A percentile compares a stretch with the other conserved stretches of the same genome.
These are phyloP conservation scores for Mortierella sp. DNA, from an alignment of 371 early-diverging fungal species.

Conservation along the genomic window DNA sequence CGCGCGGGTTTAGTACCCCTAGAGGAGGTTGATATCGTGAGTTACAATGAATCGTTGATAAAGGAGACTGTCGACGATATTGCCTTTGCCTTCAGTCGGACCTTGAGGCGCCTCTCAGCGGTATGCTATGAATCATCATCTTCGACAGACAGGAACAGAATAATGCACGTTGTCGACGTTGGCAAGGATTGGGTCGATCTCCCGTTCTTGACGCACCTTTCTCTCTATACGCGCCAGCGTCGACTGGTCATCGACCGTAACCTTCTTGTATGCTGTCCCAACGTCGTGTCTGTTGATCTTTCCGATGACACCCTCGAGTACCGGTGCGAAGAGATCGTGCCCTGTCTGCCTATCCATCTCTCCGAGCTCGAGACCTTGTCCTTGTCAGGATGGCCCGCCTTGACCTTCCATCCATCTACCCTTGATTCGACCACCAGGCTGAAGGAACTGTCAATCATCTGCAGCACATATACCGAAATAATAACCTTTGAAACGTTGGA, in stretches of 20 bases:
- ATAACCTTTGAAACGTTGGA: too few species aligned
- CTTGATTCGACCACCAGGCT: background rate
- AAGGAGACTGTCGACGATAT: too few species aligned
- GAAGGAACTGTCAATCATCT: background rate
- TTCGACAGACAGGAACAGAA: too few species aligned
- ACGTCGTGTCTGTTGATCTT: background rate
- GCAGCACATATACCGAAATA: too few species aligned
- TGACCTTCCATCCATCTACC: conserved; percentile 4
- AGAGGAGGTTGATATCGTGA: too few species aligned
- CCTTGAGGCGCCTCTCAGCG: too few species aligned
- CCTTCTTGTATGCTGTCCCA: background rate
- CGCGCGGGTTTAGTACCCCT: too few species aligned
- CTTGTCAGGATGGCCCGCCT: background rate
- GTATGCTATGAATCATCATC: too few species aligned
- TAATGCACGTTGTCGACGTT: background rate
- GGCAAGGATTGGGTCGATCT: background rate
- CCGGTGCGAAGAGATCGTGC: background rate
- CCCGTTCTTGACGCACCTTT: background rate
- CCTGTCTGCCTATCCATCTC: background rate
- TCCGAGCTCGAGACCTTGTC: background rate
- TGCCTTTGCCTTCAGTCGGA: too few species aligned
- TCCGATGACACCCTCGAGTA: background rate
- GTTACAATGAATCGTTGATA: too few species aligned
- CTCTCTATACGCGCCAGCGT: background rate
- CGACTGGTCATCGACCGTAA: background rate